Evolutionary conservation across 345 rosid species (phyloP).

Genomic region (Gossypium thurberi): DNA sequence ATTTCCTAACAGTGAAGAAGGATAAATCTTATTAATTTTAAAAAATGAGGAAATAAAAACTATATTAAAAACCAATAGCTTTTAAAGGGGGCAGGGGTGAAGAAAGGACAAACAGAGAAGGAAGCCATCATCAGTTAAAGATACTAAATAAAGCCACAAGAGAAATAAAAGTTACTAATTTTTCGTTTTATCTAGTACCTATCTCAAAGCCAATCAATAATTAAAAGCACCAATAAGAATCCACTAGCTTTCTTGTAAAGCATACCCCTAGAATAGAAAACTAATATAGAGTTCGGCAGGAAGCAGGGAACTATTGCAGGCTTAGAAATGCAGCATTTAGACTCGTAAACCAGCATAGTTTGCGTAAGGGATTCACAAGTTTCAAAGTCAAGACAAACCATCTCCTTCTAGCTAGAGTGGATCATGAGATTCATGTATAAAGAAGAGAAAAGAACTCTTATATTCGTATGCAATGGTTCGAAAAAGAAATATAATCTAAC

Average conservation of each 20-base stretch:
- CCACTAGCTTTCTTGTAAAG: neutral
- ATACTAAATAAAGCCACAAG: neutral
- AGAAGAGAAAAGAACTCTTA: neutral
- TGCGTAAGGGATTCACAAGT: neutral
- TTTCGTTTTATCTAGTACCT: neutral
- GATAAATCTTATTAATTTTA: neutral
- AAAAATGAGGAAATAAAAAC: neutral
- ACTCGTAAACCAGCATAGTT: neutral
- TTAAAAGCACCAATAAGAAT: neutral
- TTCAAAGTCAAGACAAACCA: neutral
- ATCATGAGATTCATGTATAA: neutral
- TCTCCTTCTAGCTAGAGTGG: neutral
- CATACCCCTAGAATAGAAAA: neutral
- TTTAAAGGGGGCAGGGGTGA: neutral
- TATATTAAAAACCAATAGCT: neutral
- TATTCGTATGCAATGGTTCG: neutral
- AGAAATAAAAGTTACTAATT: neutral
- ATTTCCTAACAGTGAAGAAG: conserved; percentile 47
- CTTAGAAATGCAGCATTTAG: neutral
- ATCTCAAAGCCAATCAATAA: neutral
- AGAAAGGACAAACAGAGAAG: neutral
- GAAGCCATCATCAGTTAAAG: neutral
- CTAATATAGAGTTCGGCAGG: neutral
- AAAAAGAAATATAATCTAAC: neutral
- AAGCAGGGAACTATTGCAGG: neutral